Conservation (phyloP, 805 yeast genomes). For the Millerozyma acaciae region DNA sequence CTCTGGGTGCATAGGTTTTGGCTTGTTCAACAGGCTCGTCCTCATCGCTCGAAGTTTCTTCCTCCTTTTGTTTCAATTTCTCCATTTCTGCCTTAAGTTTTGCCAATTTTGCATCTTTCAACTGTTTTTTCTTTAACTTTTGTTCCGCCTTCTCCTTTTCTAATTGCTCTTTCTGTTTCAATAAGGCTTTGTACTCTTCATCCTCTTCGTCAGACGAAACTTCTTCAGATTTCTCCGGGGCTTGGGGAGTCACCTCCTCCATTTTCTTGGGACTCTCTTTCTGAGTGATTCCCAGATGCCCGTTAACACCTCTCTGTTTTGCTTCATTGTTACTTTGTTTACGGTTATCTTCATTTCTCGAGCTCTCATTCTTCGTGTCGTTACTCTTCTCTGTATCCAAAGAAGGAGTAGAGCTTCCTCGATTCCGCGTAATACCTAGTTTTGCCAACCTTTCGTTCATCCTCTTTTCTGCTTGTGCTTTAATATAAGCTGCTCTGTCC, state of each 20-base stretch:
- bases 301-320: too few species aligned
- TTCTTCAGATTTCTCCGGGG: too few species aligned
- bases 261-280: conserved; percentile 1
- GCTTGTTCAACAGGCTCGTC: conserved; percentile 23
- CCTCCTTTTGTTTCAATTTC: conserved; percentile 38
- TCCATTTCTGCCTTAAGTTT: conserved; percentile 58
- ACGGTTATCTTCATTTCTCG: neutral
- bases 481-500: conserved; percentile 74
- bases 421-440: conserved; percentile 58
- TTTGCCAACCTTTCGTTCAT: conserved; percentile 85
- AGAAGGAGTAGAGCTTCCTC: conserved; percentile 14
- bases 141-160: conserved; percentile 42
- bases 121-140: conserved; percentile 49
- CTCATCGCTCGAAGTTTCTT: conserved; percentile 24
- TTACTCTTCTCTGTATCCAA: neutral
- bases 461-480: conserved; percentile 68
- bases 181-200: conserved; percentile 47
- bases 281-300: conserved; percentile 1
- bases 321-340: neutral
- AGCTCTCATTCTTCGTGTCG: neutral
- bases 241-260: conserved; percentile 17
- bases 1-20: conserved; percentile 21
- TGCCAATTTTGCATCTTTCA: conserved; percentile 58
- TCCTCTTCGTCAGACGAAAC: conserved; percentile 42
- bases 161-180: conserved; percentile 40